Evolutionary conservation across 306 rosid species (phyloP).

Genomic region (Prunus fruticosa): DNA sequence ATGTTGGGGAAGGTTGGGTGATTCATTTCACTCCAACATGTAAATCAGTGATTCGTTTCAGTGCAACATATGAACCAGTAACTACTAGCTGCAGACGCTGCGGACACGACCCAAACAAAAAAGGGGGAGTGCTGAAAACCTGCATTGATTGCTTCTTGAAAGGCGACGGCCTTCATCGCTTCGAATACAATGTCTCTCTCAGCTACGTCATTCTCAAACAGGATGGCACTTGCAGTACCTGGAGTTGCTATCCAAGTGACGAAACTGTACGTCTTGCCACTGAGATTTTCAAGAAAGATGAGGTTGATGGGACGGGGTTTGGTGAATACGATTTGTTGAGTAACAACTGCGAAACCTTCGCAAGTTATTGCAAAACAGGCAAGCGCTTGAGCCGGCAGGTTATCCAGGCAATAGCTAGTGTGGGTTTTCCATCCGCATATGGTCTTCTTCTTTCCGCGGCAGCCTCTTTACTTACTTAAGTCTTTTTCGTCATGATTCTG

Average conservation of each 20-base stretch:
- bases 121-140: neutral
- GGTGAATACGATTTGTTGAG: too few relatives aligned
- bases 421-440: too few relatives aligned
- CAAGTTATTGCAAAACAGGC: too few relatives aligned
- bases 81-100: neutral
- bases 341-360: too few relatives aligned
- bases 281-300: neutral
- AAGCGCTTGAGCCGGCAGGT: too few relatives aligned
- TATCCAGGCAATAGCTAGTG: too few relatives aligned
- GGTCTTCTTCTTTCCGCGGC: too few relatives aligned
- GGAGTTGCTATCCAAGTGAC: neutral
- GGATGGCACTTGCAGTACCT: neutral
- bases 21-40: neutral
- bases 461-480: too few relatives aligned
- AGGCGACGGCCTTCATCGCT: neutral
- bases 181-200: neutral
- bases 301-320: neutral
- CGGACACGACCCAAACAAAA: neutral
- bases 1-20: neutral
- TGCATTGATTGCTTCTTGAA: conserved; percentile 1
- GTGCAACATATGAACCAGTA: neutral
- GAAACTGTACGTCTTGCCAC: neutral
- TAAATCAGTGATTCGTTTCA: too few relatives aligned
- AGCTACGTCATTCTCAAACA: neutral
- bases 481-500: too few relatives aligned